Base-by-base conservation (phyloP, 345 rosid species). In the Sisymbrium altissimum region DNA sequence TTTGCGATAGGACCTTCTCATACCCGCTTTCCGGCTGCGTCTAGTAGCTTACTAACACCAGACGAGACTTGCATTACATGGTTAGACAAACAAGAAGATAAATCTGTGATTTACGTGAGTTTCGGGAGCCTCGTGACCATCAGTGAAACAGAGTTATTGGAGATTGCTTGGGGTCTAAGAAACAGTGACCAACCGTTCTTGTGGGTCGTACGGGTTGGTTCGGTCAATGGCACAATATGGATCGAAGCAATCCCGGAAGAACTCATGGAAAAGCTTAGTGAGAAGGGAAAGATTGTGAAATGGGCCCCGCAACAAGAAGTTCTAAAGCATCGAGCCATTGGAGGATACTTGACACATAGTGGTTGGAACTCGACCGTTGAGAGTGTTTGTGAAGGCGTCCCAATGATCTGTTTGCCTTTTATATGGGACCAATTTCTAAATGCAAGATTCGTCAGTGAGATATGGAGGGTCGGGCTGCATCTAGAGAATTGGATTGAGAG, bases 1-100 rank as follows among this genome's bases (percentile, higher is more conserved):
- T 88, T 85, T 70, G 58, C 88, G 36, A 77, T 92, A n/a, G 93
- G 96, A 10, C 93, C 96, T 11, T n/a, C 58, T 36, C 77, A 66
- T 33, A 13, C 10, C 25, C 5, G 36, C 49, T 56, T 71, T 12
- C 66, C 78, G 0, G 67, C 55, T 3, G 73, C 72, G 3, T 54
- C 72, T 2, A 83, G 73, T 69, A 79, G 82, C 70, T 68, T 83
- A 3, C 13, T 71, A 29, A 65, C 71, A 55, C 72, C 48, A 1
- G 84, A 83, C 65, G 63, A 63, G 7, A 85, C 77, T 32, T 79
- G 83, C 81, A 66, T 81, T 1, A 35, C 79, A 18, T 85, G 89
- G 89, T 75, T 89, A 1, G 85, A 85, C 9, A 67, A 53, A 33
- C 89, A 85, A 44, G 78, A 79, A 6, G 38, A 55, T 4, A 54